Evolutionary conservation across 1,139 yeast genomes (phyloP).

Genomic region (Debaryomycetaceae sp.): DNA sequence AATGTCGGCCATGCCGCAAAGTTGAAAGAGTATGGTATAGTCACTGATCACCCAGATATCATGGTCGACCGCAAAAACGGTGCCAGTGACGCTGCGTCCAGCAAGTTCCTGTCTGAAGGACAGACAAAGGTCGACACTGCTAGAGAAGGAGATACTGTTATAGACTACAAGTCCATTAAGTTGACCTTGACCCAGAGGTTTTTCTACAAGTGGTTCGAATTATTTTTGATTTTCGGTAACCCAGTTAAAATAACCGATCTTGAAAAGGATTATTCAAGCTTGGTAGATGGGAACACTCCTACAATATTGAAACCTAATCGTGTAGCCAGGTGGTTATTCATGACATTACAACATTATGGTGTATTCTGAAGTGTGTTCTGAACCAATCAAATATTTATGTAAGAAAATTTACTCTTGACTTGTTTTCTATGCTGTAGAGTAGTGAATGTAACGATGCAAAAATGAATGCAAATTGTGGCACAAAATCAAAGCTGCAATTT

Average conservation of each 20-base stretch:
- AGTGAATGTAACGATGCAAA: no score
- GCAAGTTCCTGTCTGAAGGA: slow-evolving; percentile 6
- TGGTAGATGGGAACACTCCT: slow-evolving; percentile 25
- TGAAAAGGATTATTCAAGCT: slow-evolving; percentile 21
- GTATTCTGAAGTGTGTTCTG: slow-evolving; percentile 29
- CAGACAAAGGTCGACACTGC: slow-evolving; percentile 9
- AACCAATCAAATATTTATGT: no score
- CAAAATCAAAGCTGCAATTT: not conserved
- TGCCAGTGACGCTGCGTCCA: slow-evolving; percentile 3
- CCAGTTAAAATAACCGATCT: slow-evolving; percentile 16
- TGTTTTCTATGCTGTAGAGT: no score
- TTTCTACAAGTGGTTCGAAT: slow-evolving; percentile 14
- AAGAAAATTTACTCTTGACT: no score
- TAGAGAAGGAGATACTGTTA: slow-evolving; percentile 7
- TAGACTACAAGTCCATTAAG: slow-evolving; percentile 7
- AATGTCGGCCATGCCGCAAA: slow-evolving; percentile 23
- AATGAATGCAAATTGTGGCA: not conserved
- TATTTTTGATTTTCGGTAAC: slow-evolving; percentile 13
- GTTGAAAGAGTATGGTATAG: slow-evolving; percentile 47
- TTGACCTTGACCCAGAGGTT: slow-evolving; percentile 22
- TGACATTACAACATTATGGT: slow-evolving; percentile 30
- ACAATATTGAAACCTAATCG: slow-evolving; percentile 13
- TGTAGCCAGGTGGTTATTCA: slow-evolving; percentile 22
- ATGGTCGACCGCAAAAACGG: slow-evolving; percentile 22
- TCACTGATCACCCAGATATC: slow-evolving; percentile 57